phyloP scores from a whole-genome alignment of 495 filamentous ascomycete species.

The Aspergillus nidulans region DNA sequence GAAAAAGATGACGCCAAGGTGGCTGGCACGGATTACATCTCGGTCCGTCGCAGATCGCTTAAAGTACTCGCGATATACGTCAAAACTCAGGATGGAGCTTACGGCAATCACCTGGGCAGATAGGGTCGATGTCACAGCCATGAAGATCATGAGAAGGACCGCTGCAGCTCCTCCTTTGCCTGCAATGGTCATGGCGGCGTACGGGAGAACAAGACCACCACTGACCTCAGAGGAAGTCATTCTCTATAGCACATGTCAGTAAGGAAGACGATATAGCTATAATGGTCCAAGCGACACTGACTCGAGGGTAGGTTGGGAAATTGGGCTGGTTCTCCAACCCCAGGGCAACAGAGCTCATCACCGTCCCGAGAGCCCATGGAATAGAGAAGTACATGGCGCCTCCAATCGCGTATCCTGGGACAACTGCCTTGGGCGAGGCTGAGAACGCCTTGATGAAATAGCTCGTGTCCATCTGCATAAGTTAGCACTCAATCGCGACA shows the following conservation, averaged over 20 bases:
- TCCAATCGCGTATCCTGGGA: constrained; percentile 43
- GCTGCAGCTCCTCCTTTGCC: constrained; percentile 29
- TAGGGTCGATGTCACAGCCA: constrained; percentile 27
- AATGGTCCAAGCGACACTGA: constrained; percentile 9
- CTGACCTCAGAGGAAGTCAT: constrained; percentile 22
- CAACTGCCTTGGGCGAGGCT: constrained; percentile 31
- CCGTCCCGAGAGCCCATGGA: constrained; percentile 40
- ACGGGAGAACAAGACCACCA: constrained; percentile 24
- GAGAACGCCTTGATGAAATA: constrained; percentile 48
- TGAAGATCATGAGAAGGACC: constrained; percentile 28
- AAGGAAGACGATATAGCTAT: too few relatives aligned
- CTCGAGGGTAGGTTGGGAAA: constrained; percentile 43
- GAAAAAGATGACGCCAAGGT: constrained; percentile 24
- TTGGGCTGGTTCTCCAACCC: constrained; percentile 36
- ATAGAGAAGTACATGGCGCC: constrained; percentile 43
- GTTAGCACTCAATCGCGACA: constrained; percentile 7
- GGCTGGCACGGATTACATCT: constrained; percentile 19
- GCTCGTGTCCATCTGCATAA: constrained; percentile 36
- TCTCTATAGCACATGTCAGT: background rate
- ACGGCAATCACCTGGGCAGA: constrained; percentile 30
- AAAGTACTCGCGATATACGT: constrained; percentile 35
- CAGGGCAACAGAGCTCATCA: constrained; percentile 37
- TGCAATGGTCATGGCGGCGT: constrained; percentile 20
- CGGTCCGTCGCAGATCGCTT: constrained; percentile 21
- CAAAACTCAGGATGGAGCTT: constrained; percentile 28